Base-by-base conservation (phyloP, 306 rosid species). In the Rosa lucieae region DNA sequence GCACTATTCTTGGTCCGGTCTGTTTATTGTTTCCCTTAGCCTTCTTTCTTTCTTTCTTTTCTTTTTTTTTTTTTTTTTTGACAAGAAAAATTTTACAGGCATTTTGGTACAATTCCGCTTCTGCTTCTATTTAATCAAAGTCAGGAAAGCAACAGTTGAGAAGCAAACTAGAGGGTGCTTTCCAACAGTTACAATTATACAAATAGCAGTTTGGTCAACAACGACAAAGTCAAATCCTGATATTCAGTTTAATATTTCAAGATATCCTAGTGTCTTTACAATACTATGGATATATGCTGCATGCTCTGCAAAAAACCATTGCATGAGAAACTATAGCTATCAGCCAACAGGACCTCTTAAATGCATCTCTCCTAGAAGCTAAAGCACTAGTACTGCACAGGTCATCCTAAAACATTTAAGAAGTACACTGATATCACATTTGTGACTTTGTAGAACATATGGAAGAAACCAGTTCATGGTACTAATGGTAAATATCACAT, bases 181-280 rank as follows among this genome's bases (percentile, higher is more conserved):
- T 56, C 20, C 9, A 14, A 52, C 20, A 53, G 48, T 52, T 37
- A 11, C 32, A n/a, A 8, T 52, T 53, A 11, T 7, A 53, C 56
- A 51, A 52, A 10, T 72, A 72, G 32, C 75, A 72, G 6, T 73
- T 73, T 73, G 49, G 18, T 18, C 12, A 40, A 53, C 42, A 39
- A 73, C 11, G 18, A 6, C 32, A 73, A 53, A 2, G 5, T 59
- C 13, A 59, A 59, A 59, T 21, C 15, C 17, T 29, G 44, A 51
- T 5, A 72, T 8, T 49, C 9, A 29, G 37, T 72, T 32, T 49
- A 14, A 72, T 32, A 23, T 71, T 47, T 48, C 59, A 70, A 70
- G 8, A 11, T 11, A n/a, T 10, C 47, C 23, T 20, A 67, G 43
- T 26, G 4, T 68, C 29, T 42, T 40, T 42, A 68, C 1, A 46